These are phyloP conservation scores for Backusella sp. DNA, from an alignment of 192 early-diverging fungal genomes.

Conservation along the genomic window DNA sequence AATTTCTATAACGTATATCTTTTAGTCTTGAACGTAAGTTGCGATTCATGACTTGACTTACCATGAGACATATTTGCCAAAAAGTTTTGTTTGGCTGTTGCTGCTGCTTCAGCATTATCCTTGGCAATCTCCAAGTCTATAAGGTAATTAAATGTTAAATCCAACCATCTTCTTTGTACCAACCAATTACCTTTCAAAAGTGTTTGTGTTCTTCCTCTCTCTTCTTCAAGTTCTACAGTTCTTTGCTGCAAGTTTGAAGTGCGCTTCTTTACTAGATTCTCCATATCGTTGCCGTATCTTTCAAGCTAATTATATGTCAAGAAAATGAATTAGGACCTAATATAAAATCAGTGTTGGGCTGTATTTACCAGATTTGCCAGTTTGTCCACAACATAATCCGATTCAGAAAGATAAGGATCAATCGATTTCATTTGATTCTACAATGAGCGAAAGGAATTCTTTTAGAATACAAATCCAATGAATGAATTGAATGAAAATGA, in stretches of 20 bases:
- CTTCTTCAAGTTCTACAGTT: conserved; percentile 43
- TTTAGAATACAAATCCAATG: not conserved
- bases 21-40: not conserved
- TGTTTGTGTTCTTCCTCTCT: conserved; percentile 35
- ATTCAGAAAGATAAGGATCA: not conserved
- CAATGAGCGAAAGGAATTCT: not conserved
- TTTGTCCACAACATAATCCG: conserved; percentile 27
- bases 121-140: conserved; percentile 43
- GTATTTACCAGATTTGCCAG: conserved; percentile 40
- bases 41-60: not conserved
- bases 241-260: conserved; percentile 41
- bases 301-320: conserved; percentile 24
- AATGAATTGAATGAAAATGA: not conserved
- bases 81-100: conserved; percentile 54
- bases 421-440: conserved; percentile 14
- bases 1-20: conserved; percentile 32
- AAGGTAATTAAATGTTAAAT: too few relatives aligned
- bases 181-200: conserved; percentile 24
- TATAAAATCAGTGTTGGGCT: not conserved
- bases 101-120: conserved; percentile 50
- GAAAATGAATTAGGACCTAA: not conserved
- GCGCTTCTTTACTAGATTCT: conserved; percentile 37
- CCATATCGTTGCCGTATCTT: conserved; percentile 49
- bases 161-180: too few relatives aligned
- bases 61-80: conserved; percentile 77